A percentile compares a stretch with the other conserved stretches of the same genome.
Conservation (phyloP, 371 early-diverging fungal species). For the Fennellomyces sp. region DNA sequence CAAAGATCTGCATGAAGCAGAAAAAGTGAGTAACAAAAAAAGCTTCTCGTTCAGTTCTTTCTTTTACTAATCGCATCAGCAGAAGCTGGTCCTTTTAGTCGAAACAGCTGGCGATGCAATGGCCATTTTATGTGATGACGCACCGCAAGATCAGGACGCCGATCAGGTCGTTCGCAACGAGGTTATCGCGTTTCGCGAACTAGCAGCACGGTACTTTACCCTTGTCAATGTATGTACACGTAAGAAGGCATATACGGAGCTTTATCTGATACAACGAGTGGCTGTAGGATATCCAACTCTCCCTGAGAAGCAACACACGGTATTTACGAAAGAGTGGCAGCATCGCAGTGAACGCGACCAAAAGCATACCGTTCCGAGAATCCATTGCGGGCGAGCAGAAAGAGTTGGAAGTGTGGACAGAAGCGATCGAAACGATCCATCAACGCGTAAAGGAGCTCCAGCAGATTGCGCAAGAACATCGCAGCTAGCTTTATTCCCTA, state of each 20-base stretch:
- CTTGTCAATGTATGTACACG: slow-evolving; percentile 38
- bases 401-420: slow-evolving; percentile 48
- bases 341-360: slow-evolving; percentile 36
- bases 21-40: slow-evolving; percentile 27
- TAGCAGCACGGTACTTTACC: slow-evolving; percentile 42
- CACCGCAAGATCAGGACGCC: slow-evolving; percentile 22
- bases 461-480: slow-evolving; percentile 22
- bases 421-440: slow-evolving; percentile 33
- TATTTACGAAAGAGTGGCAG: slow-evolving; percentile 39
- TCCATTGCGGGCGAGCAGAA: slow-evolving; percentile 40
- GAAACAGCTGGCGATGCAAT: slow-evolving; percentile 49
- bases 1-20: slow-evolving; percentile 41
- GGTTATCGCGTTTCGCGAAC: slow-evolving; percentile 25
- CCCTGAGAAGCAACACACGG: slow-evolving; percentile 40
- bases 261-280: background rate
- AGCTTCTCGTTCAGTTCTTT: background rate
- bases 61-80: background rate
- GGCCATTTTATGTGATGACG: slow-evolving; percentile 36
- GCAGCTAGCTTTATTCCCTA: background rate
- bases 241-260: background rate
- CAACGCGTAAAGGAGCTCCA: slow-evolving; percentile 38
- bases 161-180: slow-evolving; percentile 32
- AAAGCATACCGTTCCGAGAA: slow-evolving; percentile 45
- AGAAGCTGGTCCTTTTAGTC: slow-evolving; percentile 47
- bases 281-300: slow-evolving; percentile 44